phyloP scores from a whole-genome alignment of 306 rosid genomes.

The Herpetospermum pedunculosum region DNA sequence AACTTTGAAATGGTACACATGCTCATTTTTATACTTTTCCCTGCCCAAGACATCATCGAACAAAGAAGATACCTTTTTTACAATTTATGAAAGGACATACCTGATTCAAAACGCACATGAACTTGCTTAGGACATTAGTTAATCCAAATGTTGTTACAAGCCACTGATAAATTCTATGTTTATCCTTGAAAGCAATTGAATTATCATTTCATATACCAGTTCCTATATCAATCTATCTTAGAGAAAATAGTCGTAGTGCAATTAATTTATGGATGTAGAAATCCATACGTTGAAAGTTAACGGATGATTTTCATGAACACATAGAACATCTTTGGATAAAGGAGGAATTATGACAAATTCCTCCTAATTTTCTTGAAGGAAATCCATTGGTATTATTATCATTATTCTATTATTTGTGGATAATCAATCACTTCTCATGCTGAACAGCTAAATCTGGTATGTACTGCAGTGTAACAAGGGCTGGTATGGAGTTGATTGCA shows the following conservation, averaged over 20 bases:
- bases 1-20: neutral
- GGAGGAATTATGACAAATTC: neutral
- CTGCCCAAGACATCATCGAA: neutral
- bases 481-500: slow-evolving; percentile 97
- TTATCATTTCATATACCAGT: neutral
- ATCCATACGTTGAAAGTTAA: neutral
- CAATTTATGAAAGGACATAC: neutral
- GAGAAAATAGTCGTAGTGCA: neutral
- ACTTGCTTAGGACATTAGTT: neutral
- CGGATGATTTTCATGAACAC: neutral
- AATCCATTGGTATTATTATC: neutral
- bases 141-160: neutral
- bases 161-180: neutral
- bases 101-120: neutral
- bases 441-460: neutral
- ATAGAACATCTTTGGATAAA: neutral
- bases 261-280: neutral
- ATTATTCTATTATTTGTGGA: neutral
- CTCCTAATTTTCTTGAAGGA: neutral
- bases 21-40: neutral
- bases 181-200: neutral
- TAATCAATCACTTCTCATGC: neutral
- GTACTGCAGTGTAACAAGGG: slow-evolving; percentile 74
- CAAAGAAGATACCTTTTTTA: neutral
- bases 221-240: neutral